These are phyloP conservation scores for Oryza glaberrima DNA, from an alignment of 176 grass and related monocot genomes.

Conservation along the genomic window DNA sequence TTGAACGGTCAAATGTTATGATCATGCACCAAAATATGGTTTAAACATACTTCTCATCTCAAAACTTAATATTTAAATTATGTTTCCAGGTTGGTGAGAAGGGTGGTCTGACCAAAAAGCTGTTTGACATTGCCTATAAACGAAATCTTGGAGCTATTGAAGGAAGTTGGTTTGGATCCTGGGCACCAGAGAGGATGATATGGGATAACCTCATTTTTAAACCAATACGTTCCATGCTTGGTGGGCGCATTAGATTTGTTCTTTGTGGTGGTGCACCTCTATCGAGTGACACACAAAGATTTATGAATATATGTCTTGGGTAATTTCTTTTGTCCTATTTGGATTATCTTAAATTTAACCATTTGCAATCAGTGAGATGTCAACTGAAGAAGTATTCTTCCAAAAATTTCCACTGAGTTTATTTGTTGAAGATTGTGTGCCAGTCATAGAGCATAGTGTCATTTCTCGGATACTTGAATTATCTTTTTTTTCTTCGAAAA, in stretches of 20 bases:
- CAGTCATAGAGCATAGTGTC: background rate
- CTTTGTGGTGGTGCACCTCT: constrained; percentile 88
- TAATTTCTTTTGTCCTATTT: constrained; percentile 44
- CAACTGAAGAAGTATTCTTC: background rate
- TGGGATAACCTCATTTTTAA: constrained; percentile 76
- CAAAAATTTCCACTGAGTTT: background rate
- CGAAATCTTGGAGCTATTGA: constrained; percentile 69
- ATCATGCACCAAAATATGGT: background rate
- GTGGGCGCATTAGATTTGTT: constrained; percentile 75
- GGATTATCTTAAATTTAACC: constrained; percentile 20
- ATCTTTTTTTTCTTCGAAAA: too few relatives aligned
- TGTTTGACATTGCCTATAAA: constrained; percentile 77
- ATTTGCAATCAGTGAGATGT: background rate
- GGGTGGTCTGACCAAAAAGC: constrained; percentile 70
- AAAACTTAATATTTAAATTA: background rate
- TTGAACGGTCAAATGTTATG: background rate
- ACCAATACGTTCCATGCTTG: constrained; percentile 69
- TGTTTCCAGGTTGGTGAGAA: constrained; percentile 74
- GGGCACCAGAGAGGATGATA: constrained; percentile 66
- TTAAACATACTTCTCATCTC: background rate
- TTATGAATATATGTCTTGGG: constrained; percentile 92
- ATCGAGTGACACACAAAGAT: constrained; percentile 86
- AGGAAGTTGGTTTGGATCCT: constrained; percentile 75
- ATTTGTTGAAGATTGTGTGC: background rate
- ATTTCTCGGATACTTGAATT: background rate